A percentile compares a stretch with the other conserved stretches of the same genome.
Conservation (phyloP, 768 basidiomycete genomes). For the Mrakia hoshinonis region DNA sequence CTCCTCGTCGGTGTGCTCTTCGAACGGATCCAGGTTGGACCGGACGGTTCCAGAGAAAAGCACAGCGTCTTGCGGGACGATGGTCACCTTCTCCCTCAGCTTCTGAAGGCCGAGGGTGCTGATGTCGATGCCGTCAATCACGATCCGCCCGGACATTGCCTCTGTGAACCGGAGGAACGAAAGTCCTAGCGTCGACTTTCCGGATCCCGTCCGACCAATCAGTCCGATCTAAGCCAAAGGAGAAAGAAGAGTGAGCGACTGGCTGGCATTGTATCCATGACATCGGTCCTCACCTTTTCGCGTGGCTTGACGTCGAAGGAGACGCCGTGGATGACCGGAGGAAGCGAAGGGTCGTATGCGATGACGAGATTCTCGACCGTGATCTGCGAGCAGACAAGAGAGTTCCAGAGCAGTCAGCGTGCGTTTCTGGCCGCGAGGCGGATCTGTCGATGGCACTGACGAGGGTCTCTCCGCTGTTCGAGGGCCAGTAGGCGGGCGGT, state of each 20-base stretch:
- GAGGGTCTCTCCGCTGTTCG: conserved; percentile 35
- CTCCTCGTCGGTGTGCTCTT: conserved; percentile 63
- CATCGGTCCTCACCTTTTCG: conserved; percentile 53
- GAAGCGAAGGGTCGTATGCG: conserved; percentile 71
- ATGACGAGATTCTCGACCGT: conserved; percentile 57
- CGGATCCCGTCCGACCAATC: conserved; percentile 47
- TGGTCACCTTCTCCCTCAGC: conserved; percentile 52
- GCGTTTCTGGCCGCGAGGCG: too few relatives aligned
- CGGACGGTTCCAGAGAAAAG: conserved; percentile 52
- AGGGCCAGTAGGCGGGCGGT: conserved; percentile 90
- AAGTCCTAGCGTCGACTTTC: conserved; percentile 63
- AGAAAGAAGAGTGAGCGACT: background rate
- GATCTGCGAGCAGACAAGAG: background rate
- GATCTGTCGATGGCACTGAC: too few relatives aligned
- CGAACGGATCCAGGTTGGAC: conserved; percentile 44
- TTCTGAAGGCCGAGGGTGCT: conserved; percentile 76
- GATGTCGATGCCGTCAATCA: conserved; percentile 83
- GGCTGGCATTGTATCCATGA: too few relatives aligned
- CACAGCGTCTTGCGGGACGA: conserved; percentile 44
- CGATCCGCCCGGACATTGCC: conserved; percentile 56
- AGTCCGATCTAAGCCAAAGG: background rate
- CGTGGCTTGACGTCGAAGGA: conserved; percentile 61
- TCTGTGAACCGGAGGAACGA: conserved; percentile 80
- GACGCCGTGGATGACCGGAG: conserved; percentile 64
- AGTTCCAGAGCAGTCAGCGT: too few relatives aligned